A percentile compares a stretch with the other conserved stretches of the same genome.
These are phyloP conservation scores for Ceratocystis destructans DNA, from an alignment of 2,329 filamentous ascomycete genomes.

Conservation along the genomic window DNA sequence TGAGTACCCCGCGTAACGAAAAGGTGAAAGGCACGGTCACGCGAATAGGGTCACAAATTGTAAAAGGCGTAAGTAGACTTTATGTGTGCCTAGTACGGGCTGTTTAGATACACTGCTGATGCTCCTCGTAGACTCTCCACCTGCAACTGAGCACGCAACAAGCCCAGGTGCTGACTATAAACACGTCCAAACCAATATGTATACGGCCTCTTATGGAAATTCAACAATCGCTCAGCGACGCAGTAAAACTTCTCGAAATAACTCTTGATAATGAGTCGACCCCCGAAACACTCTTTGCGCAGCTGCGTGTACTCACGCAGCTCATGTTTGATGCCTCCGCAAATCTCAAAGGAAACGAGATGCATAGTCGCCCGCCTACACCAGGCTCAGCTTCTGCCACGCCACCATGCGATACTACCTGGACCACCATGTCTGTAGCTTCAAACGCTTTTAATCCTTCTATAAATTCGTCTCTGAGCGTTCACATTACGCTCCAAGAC, in stretches of 20 bases:
- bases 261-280: constrained; percentile 47
- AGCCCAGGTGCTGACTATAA: constrained; percentile 35
- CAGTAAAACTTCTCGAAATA: constrained; percentile 69
- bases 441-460: constrained; percentile 32
- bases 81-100: neutral
- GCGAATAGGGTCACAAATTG: constrained; percentile 74
- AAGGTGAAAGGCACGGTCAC: constrained; percentile 86
- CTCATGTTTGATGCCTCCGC: constrained; percentile 38
- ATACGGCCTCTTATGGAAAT: constrained; percentile 59
- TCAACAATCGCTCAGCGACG: constrained; percentile 64
- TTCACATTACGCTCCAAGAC: constrained; percentile 58
- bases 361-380: constrained; percentile 23
- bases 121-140: constrained; percentile 48
- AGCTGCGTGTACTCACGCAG: constrained; percentile 42
- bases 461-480: constrained; percentile 51
- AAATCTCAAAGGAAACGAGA: constrained; percentile 39
- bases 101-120: constrained; percentile 11
- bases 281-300: constrained; percentile 42
- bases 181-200: constrained; percentile 37
- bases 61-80: constrained; percentile 59
- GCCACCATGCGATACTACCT: constrained; percentile 28
- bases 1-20: constrained; percentile 78
- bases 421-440: constrained; percentile 34
- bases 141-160: constrained; percentile 60
- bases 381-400: constrained; percentile 25